phyloP scores from a whole-genome alignment of 768 basidiomycete species.

The Pisolithus albus region DNA sequence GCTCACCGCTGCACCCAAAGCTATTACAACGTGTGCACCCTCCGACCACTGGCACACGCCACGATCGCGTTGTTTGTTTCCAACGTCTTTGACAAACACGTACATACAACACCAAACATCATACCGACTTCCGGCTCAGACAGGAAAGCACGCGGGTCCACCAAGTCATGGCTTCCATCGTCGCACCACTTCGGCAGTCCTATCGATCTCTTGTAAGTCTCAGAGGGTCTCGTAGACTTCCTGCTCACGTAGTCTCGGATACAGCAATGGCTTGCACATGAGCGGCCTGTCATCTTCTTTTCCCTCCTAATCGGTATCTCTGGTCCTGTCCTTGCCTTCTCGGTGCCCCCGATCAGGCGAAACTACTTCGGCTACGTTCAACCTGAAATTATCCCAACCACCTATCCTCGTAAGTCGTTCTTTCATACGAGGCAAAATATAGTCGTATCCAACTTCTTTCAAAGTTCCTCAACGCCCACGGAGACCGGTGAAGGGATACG shows the following conservation, averaged over 20 bases:
- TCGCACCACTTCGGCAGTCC: slow-evolving; percentile 22
- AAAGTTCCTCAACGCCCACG: slow-evolving; percentile 69
- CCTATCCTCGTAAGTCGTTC: slow-evolving; percentile 65
- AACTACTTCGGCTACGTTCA: slow-evolving; percentile 64
- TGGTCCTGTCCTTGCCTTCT: slow-evolving; percentile 68
- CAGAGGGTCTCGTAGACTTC: not conserved
- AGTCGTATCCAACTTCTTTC: slow-evolving; percentile 2
- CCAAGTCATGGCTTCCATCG: slow-evolving; percentile 22
- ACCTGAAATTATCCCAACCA: slow-evolving; percentile 62
- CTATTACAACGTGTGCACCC: no score
- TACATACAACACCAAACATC: slow-evolving; percentile 14
- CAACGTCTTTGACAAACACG: slow-evolving; percentile 16
- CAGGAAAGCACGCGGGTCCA: not conserved
- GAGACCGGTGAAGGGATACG: slow-evolving; percentile 65
- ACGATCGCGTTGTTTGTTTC: no score
- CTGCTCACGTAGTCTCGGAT: no score
- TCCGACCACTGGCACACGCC: no score
- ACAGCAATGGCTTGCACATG: slow-evolving; percentile 87
- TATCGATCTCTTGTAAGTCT: slow-evolving; percentile 25
- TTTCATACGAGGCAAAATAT: not conserved
- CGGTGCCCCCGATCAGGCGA: slow-evolving; percentile 71
- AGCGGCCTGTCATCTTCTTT: slow-evolving; percentile 87
- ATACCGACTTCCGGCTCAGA: slow-evolving; percentile 11
- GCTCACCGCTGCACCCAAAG: no score
- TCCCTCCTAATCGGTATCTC: slow-evolving; percentile 67